Base-by-base conservation (phyloP, 2,329 filamentous ascomycete species). In the Blastomyces parvus region DNA sequence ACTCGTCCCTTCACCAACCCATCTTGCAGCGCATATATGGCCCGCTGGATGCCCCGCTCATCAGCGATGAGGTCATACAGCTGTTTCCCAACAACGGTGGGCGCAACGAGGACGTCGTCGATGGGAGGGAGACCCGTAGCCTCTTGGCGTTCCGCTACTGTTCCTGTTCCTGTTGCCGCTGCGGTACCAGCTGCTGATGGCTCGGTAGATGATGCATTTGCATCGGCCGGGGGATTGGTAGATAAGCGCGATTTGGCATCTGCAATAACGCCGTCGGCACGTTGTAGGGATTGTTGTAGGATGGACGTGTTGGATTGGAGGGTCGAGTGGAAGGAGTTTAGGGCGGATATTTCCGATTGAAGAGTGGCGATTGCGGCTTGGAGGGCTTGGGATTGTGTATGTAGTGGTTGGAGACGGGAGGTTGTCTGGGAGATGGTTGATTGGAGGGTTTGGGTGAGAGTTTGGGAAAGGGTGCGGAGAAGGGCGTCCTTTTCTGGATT, bases 401-500 rank as follows among this genome's bases (percentile, higher is more conserved):
- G 83, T 1, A 97, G 82, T 0, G 91, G 88, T 0, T 86, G 82
- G 42, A 96, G 81, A 25, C 88, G 90, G 17, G 88, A 82, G 22
- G 85, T 82, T 68, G 92, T 92, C 70, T 94, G 89, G 33, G 83
- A 77, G 57, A 88, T 83, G 61, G 86, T 87, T 58, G 83, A 83
- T 65, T 86, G 85, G 19, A 92, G 86, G 66, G 89, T 86, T 48
- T 84, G 79, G 62, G 86, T 81, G 2, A 97, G 80, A 0, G 86
- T 84, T 63, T 83, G 80, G 44, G 88, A 91, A 38, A 97, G 83
- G 55, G 91, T 88, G 61, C 84, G 83, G 2, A 96, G 82, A 19
- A 97, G 84, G 25, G 89, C 88, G 74, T 97, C 91, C 73, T 96
- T 97, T 76, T 97, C 91, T 0, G 94, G 94, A 70, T 99, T 99